Base-by-base conservation (phyloP, 345 rosid genomes). In the Rhodamnia argentea region DNA sequence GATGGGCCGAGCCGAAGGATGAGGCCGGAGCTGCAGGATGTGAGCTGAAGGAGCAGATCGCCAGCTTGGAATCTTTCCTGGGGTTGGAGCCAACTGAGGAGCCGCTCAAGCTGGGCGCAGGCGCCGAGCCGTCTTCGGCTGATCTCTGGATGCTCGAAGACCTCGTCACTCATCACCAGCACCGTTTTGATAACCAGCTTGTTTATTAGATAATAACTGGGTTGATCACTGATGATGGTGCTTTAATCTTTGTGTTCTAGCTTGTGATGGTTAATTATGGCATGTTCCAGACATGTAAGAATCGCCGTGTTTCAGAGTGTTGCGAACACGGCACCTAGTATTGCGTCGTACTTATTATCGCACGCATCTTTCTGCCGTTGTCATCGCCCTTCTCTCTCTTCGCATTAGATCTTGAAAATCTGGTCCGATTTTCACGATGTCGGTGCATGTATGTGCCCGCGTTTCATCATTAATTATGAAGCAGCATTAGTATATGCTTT, bases 101-200 rank as follows among this genome's bases (percentile, higher is more conserved):
- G 89, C 76, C 42, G 1, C 42, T 29, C 5, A 24, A 70, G 6
- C 81, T 3, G 13, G 47, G 81, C 0, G 5, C 60, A 1, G 13
- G 60, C 60, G 1, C 81, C 14, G 47, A 23, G 81, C 81, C 47
- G 2, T 18, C 81, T 5, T 3, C 47, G 2, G 81, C 47, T 5
- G 94, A 92, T 87, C 89, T 93, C 26, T 95, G 99, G 99, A 93
- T 92, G 95, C 88, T 95, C 64, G 96, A 92, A 83, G 95, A 94
- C 86, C 86, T 93, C 74, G 90, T 91, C 85, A 86, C 92, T 16
- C 92, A 87, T 75, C 89, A 78, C 55, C 91, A 87, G 88, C 81
- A 86, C 47, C 88, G 78, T 52, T 57, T 18, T 26, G 62, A 27
- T 12, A 32, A 84, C 29, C 87, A 37, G 26, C 81, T 70, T 70